A percentile compares a stretch with the other conserved stretches of the same genome.
These are phyloP conservation scores for Sarcocystis neurona DNA, from an alignment of 169 alveolate species.

Conservation along the genomic window DNA sequence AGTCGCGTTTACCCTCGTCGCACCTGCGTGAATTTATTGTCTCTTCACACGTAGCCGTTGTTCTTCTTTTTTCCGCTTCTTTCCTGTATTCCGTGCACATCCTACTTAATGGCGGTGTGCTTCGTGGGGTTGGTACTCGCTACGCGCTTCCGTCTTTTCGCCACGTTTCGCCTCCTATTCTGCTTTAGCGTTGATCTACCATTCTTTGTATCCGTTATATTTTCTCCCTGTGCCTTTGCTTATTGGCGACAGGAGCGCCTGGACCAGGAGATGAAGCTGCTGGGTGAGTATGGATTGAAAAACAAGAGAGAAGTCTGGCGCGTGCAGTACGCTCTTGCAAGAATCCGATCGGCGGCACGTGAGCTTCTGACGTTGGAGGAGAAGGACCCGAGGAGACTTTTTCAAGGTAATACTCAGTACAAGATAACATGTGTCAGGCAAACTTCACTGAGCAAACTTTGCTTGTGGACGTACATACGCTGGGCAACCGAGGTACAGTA, in stretches of 20 bases:
- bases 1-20: too few species aligned
- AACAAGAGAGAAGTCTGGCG: slow-evolving; percentile 99
- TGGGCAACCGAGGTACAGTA: neutral
- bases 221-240: slow-evolving; percentile 1
- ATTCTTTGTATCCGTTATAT: too few species aligned
- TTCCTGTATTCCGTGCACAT: too few species aligned
- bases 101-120: too few species aligned
- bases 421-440: neutral
- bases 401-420: slow-evolving; percentile 86
- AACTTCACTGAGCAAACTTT: neutral
- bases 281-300: slow-evolving; percentile 99
- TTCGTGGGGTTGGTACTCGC: too few species aligned
- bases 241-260: slow-evolving; percentile 85
- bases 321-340: slow-evolving; percentile 96
- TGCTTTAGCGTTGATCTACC: too few species aligned
- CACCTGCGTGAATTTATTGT: too few species aligned
- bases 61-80: too few species aligned
- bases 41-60: too few species aligned
- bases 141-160: too few species aligned
- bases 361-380: slow-evolving; percentile 97
- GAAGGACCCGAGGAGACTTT: slow-evolving; percentile 93
- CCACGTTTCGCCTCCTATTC: too few species aligned
- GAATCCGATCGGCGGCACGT: slow-evolving; percentile 99
- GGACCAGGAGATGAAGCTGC: slow-evolving; percentile 93
- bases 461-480: neutral